Percentiles rank a stretch among this genome's conserved stretches.
Conservation (phyloP, 202 grass and related monocot species). For the Digitaria exilis region DNA sequence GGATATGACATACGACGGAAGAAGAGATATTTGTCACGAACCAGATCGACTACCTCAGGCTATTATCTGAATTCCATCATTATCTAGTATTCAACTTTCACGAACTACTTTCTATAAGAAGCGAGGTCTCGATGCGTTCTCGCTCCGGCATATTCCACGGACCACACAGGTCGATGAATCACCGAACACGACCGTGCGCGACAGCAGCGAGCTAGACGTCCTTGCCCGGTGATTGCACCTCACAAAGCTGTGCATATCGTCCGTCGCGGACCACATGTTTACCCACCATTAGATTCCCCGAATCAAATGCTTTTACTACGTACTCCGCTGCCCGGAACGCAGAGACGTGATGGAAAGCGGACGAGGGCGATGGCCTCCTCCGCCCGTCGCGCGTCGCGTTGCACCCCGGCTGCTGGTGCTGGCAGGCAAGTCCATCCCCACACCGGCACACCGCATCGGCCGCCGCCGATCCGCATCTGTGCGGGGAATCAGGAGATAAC, state of each 20-base stretch:
- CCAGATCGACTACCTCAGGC: no score
- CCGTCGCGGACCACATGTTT: background rate
- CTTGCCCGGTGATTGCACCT: background rate
- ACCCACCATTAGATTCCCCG: slow-evolving; percentile 3
- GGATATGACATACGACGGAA: no score
- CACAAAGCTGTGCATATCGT: background rate
- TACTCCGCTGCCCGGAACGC: background rate
- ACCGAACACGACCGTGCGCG: background rate
- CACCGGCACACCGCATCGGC: background rate
- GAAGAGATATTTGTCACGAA: no score
- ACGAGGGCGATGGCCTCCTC: slow-evolving; percentile 28
- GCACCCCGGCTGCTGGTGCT: background rate
- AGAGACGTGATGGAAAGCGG: background rate
- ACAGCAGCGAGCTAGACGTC: background rate
- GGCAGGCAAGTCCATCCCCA: background rate
- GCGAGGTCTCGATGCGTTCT: no score
- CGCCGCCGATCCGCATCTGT: slow-evolving; percentile 29
- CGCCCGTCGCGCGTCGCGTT: background rate
- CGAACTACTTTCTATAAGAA: no score
- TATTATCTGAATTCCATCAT: no score
- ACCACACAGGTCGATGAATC: no score
- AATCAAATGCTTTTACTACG: slow-evolving; percentile 14
- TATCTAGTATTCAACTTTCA: no score
- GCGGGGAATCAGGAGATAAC: slow-evolving; percentile 17
- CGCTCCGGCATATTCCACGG: no score